Evolutionary conservation across 2,329 filamentous ascomycete genomes (phyloP).

Genomic region (Penicillium sp.): DNA sequence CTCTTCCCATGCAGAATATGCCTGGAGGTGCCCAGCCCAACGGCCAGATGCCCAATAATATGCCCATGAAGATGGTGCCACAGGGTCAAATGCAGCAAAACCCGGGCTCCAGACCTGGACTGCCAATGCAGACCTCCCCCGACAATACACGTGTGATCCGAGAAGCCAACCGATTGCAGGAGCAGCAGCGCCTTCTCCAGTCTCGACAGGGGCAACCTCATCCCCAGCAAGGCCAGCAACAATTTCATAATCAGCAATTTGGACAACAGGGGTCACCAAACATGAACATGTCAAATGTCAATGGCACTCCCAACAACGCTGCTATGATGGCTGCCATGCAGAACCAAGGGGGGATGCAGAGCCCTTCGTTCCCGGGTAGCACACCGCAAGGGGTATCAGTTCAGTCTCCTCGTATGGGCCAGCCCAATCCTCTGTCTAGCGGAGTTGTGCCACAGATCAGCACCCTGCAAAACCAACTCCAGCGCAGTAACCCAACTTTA

Average conservation of each 20-base stretch:
- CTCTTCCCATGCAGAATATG: constrained; percentile 46
- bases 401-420: constrained; percentile 50
- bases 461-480: constrained; percentile 55
- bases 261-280: constrained; percentile 46
- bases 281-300: constrained; percentile 45
- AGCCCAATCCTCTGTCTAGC: constrained; percentile 54
- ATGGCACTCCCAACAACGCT: constrained; percentile 43
- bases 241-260: constrained; percentile 44
- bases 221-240: constrained; percentile 36
- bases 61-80: constrained; percentile 58
- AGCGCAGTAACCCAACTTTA: constrained; percentile 53
- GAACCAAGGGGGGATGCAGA: constrained; percentile 44
- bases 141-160: constrained; percentile 51
- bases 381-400: constrained; percentile 44
- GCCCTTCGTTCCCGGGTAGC: constrained; percentile 45
- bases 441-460: constrained; percentile 59
- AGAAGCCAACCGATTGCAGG: constrained; percentile 51
- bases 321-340: constrained; percentile 50
- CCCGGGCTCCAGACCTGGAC: constrained; percentile 39
- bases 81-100: constrained; percentile 61
- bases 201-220: constrained; percentile 45
- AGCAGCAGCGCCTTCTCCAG: constrained; percentile 64
- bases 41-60: constrained; percentile 56
- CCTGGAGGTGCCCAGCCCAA: constrained; percentile 46
- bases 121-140: constrained; percentile 58